Evolutionary conservation across 257 asterid species (phyloP).

Genomic region (Fraxinus excelsior): DNA sequence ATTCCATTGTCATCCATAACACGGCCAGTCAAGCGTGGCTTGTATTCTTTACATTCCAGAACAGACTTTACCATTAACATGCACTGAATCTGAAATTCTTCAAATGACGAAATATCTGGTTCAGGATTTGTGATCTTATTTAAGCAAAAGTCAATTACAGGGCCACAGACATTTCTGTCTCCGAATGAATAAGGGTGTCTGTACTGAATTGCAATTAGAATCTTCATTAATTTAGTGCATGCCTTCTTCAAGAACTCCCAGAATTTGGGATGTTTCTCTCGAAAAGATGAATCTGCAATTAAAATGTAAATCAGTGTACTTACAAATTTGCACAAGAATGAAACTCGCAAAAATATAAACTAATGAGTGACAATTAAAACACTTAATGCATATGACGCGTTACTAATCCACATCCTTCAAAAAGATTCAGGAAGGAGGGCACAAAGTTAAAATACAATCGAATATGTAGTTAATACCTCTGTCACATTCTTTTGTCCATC

Average conservation of each 20-base stretch:
- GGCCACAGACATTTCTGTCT: conserved; percentile 74
- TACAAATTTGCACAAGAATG: conserved; percentile 20
- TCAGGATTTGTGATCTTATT: conserved; percentile 85
- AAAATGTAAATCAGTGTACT: conserved; percentile 33
- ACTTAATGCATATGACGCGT: neutral
- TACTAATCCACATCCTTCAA: neutral
- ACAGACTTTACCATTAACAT: conserved; percentile 82
- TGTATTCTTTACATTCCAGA: conserved; percentile 93
- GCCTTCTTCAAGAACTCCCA: conserved; percentile 77
- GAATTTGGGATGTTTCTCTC: conserved; percentile 69
- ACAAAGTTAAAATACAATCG: neutral
- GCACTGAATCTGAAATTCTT: conserved; percentile 85
- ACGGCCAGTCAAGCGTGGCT: conserved; percentile 76
- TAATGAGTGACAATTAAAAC: neutral
- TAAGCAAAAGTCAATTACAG: conserved; percentile 76
- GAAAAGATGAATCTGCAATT: conserved; percentile 79
- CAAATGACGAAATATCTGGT: conserved; percentile 63
- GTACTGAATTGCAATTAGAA: conserved; percentile 72
- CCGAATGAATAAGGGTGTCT: conserved; percentile 98
- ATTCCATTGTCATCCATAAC: conserved; percentile 80
- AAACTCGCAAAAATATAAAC: neutral
- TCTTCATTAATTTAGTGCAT: conserved; percentile 83
- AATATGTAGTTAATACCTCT: neutral
- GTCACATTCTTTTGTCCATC: neutral
- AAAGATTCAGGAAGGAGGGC: conserved; percentile 6